These are phyloP conservation scores for Lanmaoa pseudosensibilis DNA, from an alignment of 768 basidiomycete genomes.

Conservation along the genomic window DNA sequence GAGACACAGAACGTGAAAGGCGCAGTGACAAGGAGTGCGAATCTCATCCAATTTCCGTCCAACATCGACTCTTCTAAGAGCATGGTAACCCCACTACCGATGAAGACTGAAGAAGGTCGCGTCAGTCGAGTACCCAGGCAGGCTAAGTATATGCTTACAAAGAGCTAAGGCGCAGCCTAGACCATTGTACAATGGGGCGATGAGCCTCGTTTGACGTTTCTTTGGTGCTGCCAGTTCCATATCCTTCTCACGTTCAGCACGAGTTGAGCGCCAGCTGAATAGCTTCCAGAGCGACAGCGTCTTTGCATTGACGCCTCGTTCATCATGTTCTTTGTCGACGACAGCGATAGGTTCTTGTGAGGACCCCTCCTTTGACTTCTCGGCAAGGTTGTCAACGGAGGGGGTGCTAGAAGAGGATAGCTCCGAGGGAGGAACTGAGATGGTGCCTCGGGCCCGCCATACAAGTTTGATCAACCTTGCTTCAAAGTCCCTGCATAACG, in stretches of 20 bases:
- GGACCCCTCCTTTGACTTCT: slow-evolving; percentile 38
- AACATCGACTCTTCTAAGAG: slow-evolving; percentile 67
- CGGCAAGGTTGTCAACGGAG: slow-evolving; percentile 57
- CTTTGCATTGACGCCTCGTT: background rate
- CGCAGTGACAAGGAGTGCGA: slow-evolving; percentile 60
- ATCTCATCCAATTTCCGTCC: slow-evolving; percentile 62
- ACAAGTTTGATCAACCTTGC: slow-evolving; percentile 79
- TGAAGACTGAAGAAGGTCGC: slow-evolving; percentile 51
- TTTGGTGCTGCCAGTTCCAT: slow-evolving; percentile 48
- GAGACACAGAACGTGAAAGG: slow-evolving; percentile 79
- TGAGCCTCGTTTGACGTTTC: slow-evolving; percentile 53
- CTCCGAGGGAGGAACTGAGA: slow-evolving; percentile 36
- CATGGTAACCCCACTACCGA: slow-evolving; percentile 57
- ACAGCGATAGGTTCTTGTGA: slow-evolving; percentile 15
- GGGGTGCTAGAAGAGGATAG: slow-evolving; percentile 46
- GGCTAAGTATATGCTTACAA: slow-evolving; percentile 44
- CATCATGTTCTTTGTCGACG: background rate
- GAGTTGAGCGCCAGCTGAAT: slow-evolving; percentile 49
- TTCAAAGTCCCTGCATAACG: slow-evolving; percentile 70
- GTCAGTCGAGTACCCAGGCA: slow-evolving; percentile 4
- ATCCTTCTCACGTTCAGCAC: slow-evolving; percentile 41
- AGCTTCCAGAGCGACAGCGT: slow-evolving; percentile 21
- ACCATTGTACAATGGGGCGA: slow-evolving; percentile 75
- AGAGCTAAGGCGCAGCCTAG: slow-evolving; percentile 61
- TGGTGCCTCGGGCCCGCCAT: slow-evolving; percentile 53